Percentiles rank a stretch among this genome's conserved stretches.
These are phyloP conservation scores for Lactifluus volemus DNA, from an alignment of 768 basidiomycete species.

Conservation along the genomic window DNA sequence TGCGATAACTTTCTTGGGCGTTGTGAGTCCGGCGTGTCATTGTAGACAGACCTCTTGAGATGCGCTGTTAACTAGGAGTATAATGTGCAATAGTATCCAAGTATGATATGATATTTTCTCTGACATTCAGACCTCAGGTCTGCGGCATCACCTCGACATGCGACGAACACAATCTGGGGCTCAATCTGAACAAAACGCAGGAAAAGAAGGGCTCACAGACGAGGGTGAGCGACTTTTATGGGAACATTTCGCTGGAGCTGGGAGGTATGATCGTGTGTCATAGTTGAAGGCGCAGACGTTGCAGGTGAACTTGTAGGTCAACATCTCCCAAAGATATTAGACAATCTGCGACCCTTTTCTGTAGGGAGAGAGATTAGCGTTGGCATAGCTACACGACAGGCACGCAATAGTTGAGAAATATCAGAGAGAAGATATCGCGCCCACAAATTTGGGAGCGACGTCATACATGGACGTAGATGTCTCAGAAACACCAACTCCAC, in stretches of 20 bases:
- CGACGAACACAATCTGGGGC: not conserved
- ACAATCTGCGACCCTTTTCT: not conserved
- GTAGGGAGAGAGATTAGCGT: not conserved
- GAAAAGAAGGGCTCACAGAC: not conserved
- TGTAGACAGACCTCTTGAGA: not conserved
- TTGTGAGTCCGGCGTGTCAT: not conserved
- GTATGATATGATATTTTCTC: not conserved
- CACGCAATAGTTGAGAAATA: not conserved
- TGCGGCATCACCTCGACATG: not conserved
- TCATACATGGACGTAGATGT: constrained; percentile 11
- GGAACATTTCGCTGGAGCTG: not conserved
- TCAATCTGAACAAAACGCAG: not conserved
- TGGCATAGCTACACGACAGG: not conserved
- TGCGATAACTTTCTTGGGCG: constrained; percentile 34
- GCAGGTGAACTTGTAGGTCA: not conserved
- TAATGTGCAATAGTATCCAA: not conserved
- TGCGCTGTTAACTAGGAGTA: not conserved
- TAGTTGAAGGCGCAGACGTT: not conserved
- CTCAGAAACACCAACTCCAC: constrained; percentile 8
- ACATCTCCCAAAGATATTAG: no score
- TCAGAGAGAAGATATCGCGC: constrained; percentile 17
- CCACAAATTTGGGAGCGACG: not conserved
- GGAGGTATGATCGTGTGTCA: not conserved
- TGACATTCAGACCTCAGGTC: no score
- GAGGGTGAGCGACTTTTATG: not conserved